A percentile compares a stretch with the other conserved stretches of the same genome.
Conservation (phyloP, 2,329 filamentous ascomycete genomes). For the Phyllosticta citrichinensis region DNA sequence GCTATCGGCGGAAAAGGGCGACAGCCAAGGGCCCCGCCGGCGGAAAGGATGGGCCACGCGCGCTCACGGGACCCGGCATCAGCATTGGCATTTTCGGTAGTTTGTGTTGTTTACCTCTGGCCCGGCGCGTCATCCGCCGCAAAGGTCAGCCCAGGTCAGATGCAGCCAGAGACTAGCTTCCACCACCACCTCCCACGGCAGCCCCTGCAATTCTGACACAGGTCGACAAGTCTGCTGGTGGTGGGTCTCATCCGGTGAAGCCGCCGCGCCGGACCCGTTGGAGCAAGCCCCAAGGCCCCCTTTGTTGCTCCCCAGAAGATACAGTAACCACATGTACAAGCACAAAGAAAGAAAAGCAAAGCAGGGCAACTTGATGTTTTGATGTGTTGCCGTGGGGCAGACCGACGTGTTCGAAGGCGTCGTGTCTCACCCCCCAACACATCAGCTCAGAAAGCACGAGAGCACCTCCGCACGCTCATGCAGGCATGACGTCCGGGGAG, state of each 20-base stretch:
- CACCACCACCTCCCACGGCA: background rate
- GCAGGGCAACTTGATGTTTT: background rate
- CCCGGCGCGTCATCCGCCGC: constrained; percentile 4
- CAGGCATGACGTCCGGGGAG: background rate
- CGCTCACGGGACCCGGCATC: constrained; percentile 5
- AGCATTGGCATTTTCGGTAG: constrained; percentile 3
- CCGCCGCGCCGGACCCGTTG: background rate
- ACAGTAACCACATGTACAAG: too few relatives aligned
- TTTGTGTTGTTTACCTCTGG: constrained; percentile 11
- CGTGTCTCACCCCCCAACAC: background rate
- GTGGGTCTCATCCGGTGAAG: background rate
- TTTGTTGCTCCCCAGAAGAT: background rate
- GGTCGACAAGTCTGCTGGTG: background rate
- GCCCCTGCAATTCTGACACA: background rate
- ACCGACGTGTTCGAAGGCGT: background rate
- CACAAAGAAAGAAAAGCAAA: background rate
- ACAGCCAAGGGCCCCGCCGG: constrained; percentile 1
- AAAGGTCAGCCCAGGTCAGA: background rate
- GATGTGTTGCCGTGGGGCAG: background rate
- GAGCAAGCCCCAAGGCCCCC: background rate
- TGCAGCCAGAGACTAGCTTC: background rate
- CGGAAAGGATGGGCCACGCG: constrained; percentile 6
- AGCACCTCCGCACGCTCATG: background rate
- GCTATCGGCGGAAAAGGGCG: background rate
- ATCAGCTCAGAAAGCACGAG: background rate